A percentile compares a stretch with the other conserved stretches of the same genome.
Conservation (phyloP, 352 stramenopile genomes). For the Elongisporangium undulatum region DNA sequence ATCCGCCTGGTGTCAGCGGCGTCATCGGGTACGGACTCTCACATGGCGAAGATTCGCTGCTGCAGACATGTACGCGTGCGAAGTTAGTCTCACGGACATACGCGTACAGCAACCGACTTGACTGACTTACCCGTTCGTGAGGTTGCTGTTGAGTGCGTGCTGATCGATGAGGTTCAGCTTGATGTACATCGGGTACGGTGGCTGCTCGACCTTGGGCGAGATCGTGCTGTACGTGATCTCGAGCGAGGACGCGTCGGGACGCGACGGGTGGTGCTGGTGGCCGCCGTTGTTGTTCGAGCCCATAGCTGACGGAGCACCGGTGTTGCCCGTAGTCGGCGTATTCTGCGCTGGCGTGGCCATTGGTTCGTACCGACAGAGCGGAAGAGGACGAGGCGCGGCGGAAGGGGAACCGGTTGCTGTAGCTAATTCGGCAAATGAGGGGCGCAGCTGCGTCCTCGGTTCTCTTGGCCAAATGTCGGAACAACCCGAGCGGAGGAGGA, state of each 20-base stretch:
- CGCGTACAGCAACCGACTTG: background rate
- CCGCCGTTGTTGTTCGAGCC: background rate
- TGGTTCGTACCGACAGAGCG: background rate
- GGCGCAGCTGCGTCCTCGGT: background rate
- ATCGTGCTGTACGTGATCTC: slow-evolving; percentile 83
- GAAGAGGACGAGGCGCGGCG: background rate
- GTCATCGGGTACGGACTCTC: slow-evolving; percentile 66
- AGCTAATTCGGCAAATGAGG: background rate
- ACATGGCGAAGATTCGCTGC: slow-evolving; percentile 53
- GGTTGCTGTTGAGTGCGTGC: slow-evolving; percentile 41
- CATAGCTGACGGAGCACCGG: slow-evolving; percentile 14
- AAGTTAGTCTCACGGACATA: background rate
- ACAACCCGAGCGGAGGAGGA: background rate
- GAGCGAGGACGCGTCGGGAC: slow-evolving; percentile 24
- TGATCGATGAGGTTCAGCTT: slow-evolving; percentile 83
- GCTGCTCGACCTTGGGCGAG: slow-evolving; percentile 64
- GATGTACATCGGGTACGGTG: slow-evolving; percentile 70
- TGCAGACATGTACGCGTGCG: background rate
- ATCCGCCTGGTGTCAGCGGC: slow-evolving; percentile 48
- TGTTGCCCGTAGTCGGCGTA: slow-evolving; percentile 6
- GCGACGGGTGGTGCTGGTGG: slow-evolving; percentile 3
- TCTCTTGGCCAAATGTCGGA: background rate
- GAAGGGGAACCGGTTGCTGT: background rate
- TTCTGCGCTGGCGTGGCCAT: slow-evolving; percentile 5
- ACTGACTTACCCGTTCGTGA: slow-evolving; percentile 28